phyloP scores from a whole-genome alignment of 139 green algal species.

The Picochlorum sp. region DNA sequence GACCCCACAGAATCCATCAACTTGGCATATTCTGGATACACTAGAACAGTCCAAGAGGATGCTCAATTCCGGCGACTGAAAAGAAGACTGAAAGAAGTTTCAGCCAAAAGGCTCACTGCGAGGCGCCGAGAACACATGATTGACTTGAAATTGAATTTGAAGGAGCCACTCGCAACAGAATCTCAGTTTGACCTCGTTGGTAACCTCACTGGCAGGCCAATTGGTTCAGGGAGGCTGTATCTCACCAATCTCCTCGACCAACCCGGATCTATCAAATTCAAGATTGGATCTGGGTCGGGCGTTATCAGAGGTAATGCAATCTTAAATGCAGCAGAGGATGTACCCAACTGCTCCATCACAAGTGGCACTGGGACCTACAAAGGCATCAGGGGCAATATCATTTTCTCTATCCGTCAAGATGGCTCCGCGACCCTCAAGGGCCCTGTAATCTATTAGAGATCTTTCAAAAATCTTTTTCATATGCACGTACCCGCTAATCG shows the following conservation, averaged over 20 bases:
- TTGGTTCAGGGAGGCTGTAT: not conserved
- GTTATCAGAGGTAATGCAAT: conserved; percentile 3
- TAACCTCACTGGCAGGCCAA: not conserved
- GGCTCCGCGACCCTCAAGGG: not conserved
- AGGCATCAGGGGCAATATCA: conserved; percentile 13
- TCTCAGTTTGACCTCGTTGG: not conserved
- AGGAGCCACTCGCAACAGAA: not conserved
- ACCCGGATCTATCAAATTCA: not conserved
- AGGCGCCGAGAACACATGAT: not conserved
- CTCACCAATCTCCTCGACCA: not conserved
- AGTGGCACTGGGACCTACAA: conserved; percentile 6
- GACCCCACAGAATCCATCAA: too few relatives aligned
- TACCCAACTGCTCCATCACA: not conserved
- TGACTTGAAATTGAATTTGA: not conserved
- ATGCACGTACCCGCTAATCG: too few relatives aligned
- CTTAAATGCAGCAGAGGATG: not conserved
- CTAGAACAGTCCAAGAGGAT: not conserved
- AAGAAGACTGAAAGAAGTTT: not conserved
- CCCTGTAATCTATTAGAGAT: not conserved
- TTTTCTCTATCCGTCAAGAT: not conserved
- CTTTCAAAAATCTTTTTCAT: too few relatives aligned
- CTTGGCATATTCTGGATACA: not conserved
- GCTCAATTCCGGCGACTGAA: not conserved
- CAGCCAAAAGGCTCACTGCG: not conserved
- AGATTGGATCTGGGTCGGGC: not conserved